phyloP scores from a whole-genome alignment of 2,329 filamentous ascomycete species.

The Fusarium zealandicum region DNA sequence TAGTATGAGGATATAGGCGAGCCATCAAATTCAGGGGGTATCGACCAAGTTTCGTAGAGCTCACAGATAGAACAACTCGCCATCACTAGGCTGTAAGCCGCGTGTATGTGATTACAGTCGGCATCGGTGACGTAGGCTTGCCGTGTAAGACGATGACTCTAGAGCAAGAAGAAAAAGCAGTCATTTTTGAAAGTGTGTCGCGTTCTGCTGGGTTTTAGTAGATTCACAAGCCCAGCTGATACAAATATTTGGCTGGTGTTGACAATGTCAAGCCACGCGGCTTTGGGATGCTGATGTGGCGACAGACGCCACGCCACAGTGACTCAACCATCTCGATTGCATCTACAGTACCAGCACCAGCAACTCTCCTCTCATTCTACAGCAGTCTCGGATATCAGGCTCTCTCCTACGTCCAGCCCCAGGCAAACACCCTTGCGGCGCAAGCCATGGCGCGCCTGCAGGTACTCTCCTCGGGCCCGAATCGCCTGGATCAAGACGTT shows the following conservation, averaged over 20 bases:
- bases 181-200: no score
- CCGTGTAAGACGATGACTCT: constrained; percentile 23
- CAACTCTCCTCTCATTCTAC: no score
- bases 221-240: no score
- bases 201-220: no score
- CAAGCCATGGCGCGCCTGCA: background rate
- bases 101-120: constrained; percentile 1
- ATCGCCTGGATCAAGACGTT: background rate
- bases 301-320: constrained; percentile 15
- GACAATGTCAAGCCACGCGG: constrained; percentile 30
- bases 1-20: background rate
- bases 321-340: constrained; percentile 28
- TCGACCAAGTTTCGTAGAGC: background rate
- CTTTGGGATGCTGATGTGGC: constrained; percentile 29
- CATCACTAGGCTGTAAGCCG: background rate
- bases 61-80: background rate
- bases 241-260: constrained; percentile 16
- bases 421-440: constrained; percentile 4
- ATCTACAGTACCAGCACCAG: background rate
- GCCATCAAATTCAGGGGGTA: no score
- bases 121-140: constrained; percentile 27
- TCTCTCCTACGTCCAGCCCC: background rate
- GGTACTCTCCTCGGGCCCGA: constrained; percentile 11
- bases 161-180: no score
- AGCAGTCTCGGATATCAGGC: background rate